Base-by-base conservation (phyloP, 805 yeast species). In the Maudiozyma bulderi region DNA sequence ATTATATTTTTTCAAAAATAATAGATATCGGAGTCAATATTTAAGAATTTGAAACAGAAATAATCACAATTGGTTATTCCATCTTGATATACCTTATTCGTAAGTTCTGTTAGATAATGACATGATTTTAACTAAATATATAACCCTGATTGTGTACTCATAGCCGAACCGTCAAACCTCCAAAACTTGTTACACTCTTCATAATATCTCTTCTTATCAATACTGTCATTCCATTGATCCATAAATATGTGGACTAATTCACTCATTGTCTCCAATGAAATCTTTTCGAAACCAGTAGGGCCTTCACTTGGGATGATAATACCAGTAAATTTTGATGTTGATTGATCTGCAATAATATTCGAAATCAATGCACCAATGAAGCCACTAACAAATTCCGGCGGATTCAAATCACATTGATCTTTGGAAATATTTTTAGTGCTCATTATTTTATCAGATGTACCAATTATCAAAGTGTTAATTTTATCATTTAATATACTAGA, bases 301-400 rank as follows among this genome's bases (percentile, higher is more conserved):
- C 86, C 86, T 62, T 81, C 86, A 40, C 84, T 73, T 52, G 80
- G 78, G 43, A 64, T 51, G 47, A 62, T 37, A 50, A 54, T 8
- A 34, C 60, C 51, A 40, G 48, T 33, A 52, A 56, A 50, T 3
- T 51, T 44, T 26, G 50, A 37, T n/a, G 53, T 8, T n/a, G 42
- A 9, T 33, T 49, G 43, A 28, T 47, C 54, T 32, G 32, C 20
- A 33, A 54, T 26, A 33, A 61, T 15, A 52, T 60, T 50, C 72
- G 70, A 15, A 62, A 58, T 5, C 70, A 52, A 0, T 76, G 68
- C n/a, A 2, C 80, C 86, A 8, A 74, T 55, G 28, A 77, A 72
- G 0, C 85, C 86, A 0, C 84, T 77, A 30, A 82, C 64, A 47
- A 76, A 75, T 60, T 78, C 83, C 0, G 87, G 88, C 1, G 87